Evolutionary conservation across 306 rosid genomes (phyloP).

Genomic region (Glycyrrhiza uralensis): DNA sequence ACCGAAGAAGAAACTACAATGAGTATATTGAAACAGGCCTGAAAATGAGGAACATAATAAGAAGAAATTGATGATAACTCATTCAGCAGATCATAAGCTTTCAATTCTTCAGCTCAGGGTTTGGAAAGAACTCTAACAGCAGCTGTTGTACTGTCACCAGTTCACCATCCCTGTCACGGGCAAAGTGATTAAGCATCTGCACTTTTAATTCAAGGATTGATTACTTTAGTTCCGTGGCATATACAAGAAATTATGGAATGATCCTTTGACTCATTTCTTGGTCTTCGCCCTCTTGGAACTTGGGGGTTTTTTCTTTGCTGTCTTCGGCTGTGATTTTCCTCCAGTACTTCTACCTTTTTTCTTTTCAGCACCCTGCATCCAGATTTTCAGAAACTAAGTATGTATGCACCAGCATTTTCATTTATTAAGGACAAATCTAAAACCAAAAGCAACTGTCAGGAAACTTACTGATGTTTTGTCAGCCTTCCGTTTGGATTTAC

Average conservation of each 20-base stretch:
- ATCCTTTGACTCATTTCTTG: constrained; percentile 53
- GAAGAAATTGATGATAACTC: constrained; percentile 15
- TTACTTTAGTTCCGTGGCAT: not conserved
- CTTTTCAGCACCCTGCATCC: constrained; percentile 62
- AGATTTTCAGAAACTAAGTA: constrained; percentile 22
- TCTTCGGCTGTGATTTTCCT: constrained; percentile 71
- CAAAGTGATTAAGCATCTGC: constrained; percentile 6
- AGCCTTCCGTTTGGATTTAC: constrained; percentile 54
- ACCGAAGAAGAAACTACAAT: constrained; percentile 1
- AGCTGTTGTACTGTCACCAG: not conserved
- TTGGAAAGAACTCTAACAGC: constrained; percentile 17
- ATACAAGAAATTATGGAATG: constrained; percentile 2
- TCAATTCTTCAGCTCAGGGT: not conserved
- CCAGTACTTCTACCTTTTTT: constrained; percentile 68
- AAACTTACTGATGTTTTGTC: constrained; percentile 66
- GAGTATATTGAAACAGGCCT: not conserved
- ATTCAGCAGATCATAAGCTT: not conserved
- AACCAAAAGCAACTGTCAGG: constrained; percentile 10
- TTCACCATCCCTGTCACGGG: constrained; percentile 1
- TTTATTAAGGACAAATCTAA: constrained; percentile 1
- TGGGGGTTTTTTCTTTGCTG: constrained; percentile 61
- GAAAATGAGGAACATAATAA: constrained; percentile 11
- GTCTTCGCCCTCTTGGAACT: constrained; percentile 63
- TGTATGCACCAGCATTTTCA: constrained; percentile 13
- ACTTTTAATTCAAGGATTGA: constrained; percentile 20